Percentiles rank a stretch among this genome's conserved stretches.
Evolutionary conservation across 176 grass and related monocot species (phyloP).

Genomic region (Aegilops sharonensis): DNA sequence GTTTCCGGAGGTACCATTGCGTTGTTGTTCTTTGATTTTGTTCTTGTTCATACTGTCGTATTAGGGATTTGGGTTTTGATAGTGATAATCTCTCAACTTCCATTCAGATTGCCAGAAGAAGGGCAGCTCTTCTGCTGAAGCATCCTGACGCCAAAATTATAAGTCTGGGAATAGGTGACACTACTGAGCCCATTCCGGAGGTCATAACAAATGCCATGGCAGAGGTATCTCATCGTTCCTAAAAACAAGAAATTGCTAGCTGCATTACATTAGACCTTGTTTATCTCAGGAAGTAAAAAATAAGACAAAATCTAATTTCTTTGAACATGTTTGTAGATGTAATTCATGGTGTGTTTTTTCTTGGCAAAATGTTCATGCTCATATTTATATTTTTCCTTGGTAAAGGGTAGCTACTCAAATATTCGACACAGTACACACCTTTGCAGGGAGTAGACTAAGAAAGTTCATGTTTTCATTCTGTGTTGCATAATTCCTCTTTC

Average conservation of each 20-base stretch:
- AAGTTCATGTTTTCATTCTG: not conserved
- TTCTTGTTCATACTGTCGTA: not conserved
- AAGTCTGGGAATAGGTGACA: slow-evolving; percentile 95
- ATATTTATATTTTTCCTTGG: slow-evolving; percentile 4
- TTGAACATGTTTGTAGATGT: not conserved
- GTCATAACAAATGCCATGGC: slow-evolving; percentile 89
- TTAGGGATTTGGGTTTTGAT: slow-evolving; percentile 4
- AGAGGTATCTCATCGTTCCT: slow-evolving; percentile 40
- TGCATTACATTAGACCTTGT: not conserved
- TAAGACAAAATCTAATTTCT: not conserved
- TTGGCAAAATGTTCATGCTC: not conserved
- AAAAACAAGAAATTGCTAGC: not conserved
- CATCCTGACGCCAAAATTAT: slow-evolving; percentile 82
- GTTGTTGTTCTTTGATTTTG: not conserved
- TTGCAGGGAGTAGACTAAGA: not conserved
- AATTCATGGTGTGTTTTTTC: not conserved
- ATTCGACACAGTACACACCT: not conserved
- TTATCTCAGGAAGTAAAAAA: not conserved
- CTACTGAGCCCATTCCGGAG: slow-evolving; percentile 83
- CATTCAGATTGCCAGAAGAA: slow-evolving; percentile 82
- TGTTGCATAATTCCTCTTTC: not conserved
- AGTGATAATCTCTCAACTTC: not conserved
- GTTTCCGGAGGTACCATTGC: slow-evolving; percentile 60
- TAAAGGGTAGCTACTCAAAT: not conserved
- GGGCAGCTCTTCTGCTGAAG: slow-evolving; percentile 67